Conservation (phyloP, 2,329 filamentous ascomycete species). For the Pseudocercospora eumusae region DNA sequence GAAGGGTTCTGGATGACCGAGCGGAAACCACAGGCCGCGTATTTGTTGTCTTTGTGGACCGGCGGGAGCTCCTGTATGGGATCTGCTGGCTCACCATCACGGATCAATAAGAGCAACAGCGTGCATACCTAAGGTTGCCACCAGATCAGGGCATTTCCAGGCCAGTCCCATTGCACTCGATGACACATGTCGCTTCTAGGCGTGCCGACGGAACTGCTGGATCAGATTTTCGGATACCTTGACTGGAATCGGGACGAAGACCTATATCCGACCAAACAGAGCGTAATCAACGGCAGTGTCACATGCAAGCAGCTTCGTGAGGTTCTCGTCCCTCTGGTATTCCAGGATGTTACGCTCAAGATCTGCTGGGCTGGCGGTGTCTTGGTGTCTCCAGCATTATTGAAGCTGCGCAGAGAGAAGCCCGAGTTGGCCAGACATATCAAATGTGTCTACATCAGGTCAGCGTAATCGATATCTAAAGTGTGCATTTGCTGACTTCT, state of each 20-base stretch:
- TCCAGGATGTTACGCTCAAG: conserved; percentile 26
- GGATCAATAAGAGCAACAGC: no score
- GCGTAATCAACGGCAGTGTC: conserved; percentile 22
- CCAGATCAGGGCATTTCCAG: no score
- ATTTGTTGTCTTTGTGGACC: no score
- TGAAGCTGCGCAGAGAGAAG: conserved; percentile 18
- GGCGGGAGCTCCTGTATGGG: no score
- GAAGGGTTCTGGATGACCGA: no score
- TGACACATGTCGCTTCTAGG: conserved; percentile 19
- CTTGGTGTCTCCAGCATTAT: conserved; percentile 21
- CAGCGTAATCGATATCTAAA: background rate
- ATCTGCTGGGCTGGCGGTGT: conserved; percentile 25
- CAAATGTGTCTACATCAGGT: conserved; percentile 24
- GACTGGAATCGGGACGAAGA: conserved; percentile 25
- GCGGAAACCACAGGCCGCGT: no score
- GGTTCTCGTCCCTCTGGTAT: conserved; percentile 22
- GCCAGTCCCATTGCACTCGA: no score
- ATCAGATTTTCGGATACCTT: conserved; percentile 26
- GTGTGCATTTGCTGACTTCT: background rate
- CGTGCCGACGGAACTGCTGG: conserved; percentile 27
- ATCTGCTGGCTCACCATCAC: no score
- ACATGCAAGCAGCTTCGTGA: conserved; percentile 25
- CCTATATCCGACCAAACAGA: conserved; percentile 18
- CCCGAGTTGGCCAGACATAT: conserved; percentile 28
- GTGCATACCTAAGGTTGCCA: no score